Evolutionary conservation across 371 early-diverging fungal genomes (phyloP).

Genomic region (Rhizopus stolonifer): DNA sequence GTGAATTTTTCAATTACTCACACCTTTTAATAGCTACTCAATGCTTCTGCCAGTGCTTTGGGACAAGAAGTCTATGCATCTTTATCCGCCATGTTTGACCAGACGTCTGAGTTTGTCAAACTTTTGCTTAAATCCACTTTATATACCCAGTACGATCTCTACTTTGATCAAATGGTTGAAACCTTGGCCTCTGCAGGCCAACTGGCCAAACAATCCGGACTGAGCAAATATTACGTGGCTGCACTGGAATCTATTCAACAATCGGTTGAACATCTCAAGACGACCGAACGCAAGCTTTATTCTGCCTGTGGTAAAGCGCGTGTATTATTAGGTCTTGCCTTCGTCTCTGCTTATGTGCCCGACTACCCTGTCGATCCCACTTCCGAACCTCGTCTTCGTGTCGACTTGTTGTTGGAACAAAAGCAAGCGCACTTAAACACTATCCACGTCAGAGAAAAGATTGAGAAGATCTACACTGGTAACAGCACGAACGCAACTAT

Average conservation of each 20-base stretch:
- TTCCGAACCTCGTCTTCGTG: slow-evolving; percentile 64
- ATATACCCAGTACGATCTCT: slow-evolving; percentile 13
- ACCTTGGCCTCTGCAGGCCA: slow-evolving; percentile 4
- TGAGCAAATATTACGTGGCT: slow-evolving; percentile 26
- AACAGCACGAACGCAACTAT: slow-evolving; percentile 52
- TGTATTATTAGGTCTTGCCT: slow-evolving; percentile 56
- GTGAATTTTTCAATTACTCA: no score
- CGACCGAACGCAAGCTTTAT: slow-evolving; percentile 19
- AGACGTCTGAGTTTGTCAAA: slow-evolving; percentile 8
- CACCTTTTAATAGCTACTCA: slow-evolving; percentile 13
- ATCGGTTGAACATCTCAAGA: slow-evolving; percentile 20
- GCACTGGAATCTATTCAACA: slow-evolving; percentile 20
- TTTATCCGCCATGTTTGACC: slow-evolving; percentile 11
- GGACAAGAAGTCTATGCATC: slow-evolving; percentile 2
- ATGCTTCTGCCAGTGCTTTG: slow-evolving; percentile 21
- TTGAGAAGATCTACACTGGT: slow-evolving; percentile 63
- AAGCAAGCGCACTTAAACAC: slow-evolving; percentile 43
- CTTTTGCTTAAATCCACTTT: slow-evolving; percentile 13
- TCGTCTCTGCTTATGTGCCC: slow-evolving; percentile 70
- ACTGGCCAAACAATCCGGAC: slow-evolving; percentile 6
- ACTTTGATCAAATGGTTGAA: slow-evolving; percentile 16
- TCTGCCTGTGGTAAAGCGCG: slow-evolving; percentile 53
- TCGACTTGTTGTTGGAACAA: slow-evolving; percentile 51
- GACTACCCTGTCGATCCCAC: slow-evolving; percentile 81
- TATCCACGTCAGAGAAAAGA: slow-evolving; percentile 54